Evolutionary conservation across 139 green algal genomes (phyloP).

Genomic region (Picochlorum sp.): DNA sequence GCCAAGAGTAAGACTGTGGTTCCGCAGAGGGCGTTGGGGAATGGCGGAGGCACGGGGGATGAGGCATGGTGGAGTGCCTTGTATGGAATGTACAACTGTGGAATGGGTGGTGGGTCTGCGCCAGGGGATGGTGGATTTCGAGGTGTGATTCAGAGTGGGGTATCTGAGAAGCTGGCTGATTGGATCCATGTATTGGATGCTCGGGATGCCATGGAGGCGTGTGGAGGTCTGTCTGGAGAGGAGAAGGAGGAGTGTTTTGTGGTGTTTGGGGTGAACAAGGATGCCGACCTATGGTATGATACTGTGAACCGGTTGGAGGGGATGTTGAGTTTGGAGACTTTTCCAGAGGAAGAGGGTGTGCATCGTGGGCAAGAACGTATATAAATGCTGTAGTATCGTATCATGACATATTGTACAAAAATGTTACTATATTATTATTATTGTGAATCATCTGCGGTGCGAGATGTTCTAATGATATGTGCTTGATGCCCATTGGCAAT

Average conservation of each 20-base stretch:
- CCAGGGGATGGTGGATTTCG: background rate
- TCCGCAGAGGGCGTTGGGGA: too few species aligned
- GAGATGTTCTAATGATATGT: conserved; percentile 17
- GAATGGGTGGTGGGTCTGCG: background rate
- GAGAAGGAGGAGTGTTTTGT: conserved; percentile 16
- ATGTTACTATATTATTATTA: background rate
- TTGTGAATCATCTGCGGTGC: conserved; percentile 13
- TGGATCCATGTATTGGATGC: conserved; percentile 4
- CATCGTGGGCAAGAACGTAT: conserved; percentile 24
- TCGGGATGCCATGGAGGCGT: conserved; percentile 26
- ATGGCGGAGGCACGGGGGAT: too few species aligned
- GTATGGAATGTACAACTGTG: too few species aligned
- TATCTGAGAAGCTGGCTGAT: background rate
- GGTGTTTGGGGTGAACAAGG: conserved; percentile 18
- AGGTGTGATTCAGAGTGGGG: conserved; percentile 1
- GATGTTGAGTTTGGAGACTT: conserved; percentile 14
- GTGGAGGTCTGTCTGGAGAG: conserved; percentile 21
- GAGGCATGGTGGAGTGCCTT: too few species aligned
- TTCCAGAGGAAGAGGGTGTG: conserved; percentile 19
- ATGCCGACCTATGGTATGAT: conserved; percentile 13
- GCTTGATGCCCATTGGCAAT: conserved; percentile 23
- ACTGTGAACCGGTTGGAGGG: background rate
- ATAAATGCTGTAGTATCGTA: conserved; percentile 7
- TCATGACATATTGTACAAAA: background rate
- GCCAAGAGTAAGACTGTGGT: too few species aligned